phyloP scores from a whole-genome alignment of 805 yeast genomes.

The Wilhelminamyces savonicus region DNA sequence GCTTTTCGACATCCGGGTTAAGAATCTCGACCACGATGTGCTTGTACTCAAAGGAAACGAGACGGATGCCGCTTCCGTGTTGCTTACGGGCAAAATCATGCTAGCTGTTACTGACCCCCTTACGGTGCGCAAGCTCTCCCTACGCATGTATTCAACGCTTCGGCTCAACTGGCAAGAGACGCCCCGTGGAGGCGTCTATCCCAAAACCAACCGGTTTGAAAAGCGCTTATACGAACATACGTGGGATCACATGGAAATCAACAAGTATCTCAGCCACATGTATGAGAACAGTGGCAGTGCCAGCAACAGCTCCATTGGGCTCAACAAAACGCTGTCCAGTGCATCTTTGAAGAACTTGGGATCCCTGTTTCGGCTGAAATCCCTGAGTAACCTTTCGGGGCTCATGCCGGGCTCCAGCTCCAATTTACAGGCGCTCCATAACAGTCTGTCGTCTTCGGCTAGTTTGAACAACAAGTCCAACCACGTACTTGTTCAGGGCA shows the following conservation, averaged over 20 bases:
- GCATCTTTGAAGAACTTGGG: conserved; percentile 37
- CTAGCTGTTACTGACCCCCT: conserved; percentile 72
- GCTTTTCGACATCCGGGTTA: conserved; percentile 52
- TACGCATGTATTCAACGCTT: conserved; percentile 63
- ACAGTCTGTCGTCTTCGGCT: conserved; percentile 21
- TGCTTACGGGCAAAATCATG: conserved; percentile 72
- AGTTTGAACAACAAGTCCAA: conserved; percentile 13
- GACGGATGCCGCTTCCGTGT: conserved; percentile 69
- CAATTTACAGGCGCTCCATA: not conserved
- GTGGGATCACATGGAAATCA: conserved; percentile 67
- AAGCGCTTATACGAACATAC: conserved; percentile 65
- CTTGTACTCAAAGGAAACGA: conserved; percentile 74
- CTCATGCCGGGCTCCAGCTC: conserved; percentile 1
- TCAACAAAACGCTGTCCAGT: conserved; percentile 31
- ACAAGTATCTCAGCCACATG: conserved; percentile 29
- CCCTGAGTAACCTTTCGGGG: conserved; percentile 16
- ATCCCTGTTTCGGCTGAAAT: conserved; percentile 25
- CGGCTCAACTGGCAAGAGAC: conserved; percentile 61
- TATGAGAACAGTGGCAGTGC: conserved; percentile 15
- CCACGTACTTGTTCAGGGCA: conserved; percentile 58
- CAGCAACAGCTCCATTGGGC: not conserved
- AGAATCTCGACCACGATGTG: conserved; percentile 70
- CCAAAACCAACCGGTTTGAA: conserved; percentile 48
- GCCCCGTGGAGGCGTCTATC: conserved; percentile 34
- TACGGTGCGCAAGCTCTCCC: conserved; percentile 53